Evolutionary conservation across 257 asterid species (phyloP).

Genomic region (Solanum sparsipilum): DNA sequence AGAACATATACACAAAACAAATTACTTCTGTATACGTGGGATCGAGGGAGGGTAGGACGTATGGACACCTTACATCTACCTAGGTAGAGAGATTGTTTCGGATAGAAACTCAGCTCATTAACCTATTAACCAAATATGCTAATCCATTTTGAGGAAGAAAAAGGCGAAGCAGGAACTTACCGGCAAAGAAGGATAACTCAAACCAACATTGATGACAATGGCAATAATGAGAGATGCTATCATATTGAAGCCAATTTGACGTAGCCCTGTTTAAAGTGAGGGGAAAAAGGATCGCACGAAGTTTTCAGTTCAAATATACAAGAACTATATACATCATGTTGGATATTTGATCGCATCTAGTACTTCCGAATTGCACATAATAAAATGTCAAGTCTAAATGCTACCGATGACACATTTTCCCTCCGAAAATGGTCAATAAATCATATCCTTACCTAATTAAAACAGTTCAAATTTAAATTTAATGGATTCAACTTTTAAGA

Average conservation of each 20-base stretch:
- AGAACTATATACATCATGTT: background rate
- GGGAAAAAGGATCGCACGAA: rapidly evolving
- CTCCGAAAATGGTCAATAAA: background rate
- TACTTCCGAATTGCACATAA: background rate
- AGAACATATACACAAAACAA: background rate
- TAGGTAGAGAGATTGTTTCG: background rate
- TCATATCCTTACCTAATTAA: background rate
- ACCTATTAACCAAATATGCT: background rate
- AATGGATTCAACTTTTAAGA: background rate
- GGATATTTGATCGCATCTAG: background rate
- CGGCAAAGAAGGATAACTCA: slow-evolving; percentile 74
- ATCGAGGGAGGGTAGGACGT: background rate
- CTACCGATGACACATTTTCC: background rate
- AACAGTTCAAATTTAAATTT: background rate
- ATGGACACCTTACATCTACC: background rate
- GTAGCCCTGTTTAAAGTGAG: slow-evolving; percentile 27
- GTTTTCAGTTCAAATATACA: background rate
- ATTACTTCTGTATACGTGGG: background rate
- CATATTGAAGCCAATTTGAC: slow-evolving; percentile 70
- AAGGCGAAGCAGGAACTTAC: slow-evolving; percentile 27
- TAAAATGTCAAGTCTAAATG: background rate
- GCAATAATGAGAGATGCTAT: slow-evolving; percentile 45
- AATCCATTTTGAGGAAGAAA: background rate
- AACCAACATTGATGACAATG: slow-evolving; percentile 30
- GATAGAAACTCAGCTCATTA: background rate